phyloP scores from a whole-genome alignment of 2,329 filamentous ascomycete species.

The Davidsoniella eucalypti region DNA sequence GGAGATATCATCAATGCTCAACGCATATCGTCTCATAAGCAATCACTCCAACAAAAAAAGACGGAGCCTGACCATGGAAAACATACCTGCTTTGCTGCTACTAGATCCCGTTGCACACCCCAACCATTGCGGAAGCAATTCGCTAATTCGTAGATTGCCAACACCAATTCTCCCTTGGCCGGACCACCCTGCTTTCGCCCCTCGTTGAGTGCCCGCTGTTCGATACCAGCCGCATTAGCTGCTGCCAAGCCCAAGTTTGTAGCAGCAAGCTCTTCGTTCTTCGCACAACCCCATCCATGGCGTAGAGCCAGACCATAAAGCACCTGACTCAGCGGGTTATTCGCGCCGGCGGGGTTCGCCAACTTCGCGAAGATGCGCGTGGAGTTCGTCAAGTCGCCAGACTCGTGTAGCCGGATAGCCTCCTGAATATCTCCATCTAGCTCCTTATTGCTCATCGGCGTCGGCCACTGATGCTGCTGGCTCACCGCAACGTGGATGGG shows the following conservation, averaged over 20 bases:
- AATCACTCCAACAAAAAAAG: background rate
- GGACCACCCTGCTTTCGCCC: constrained; percentile 86
- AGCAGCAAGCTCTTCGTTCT: constrained; percentile 57
- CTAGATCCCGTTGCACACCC: constrained; percentile 73
- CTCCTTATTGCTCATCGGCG: constrained; percentile 16
- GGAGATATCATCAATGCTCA: background rate
- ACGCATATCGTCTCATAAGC: background rate
- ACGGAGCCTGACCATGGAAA: background rate
- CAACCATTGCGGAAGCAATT: constrained; percentile 90
- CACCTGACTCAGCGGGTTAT: constrained; percentile 90
- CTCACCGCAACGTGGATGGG: constrained; percentile 11
- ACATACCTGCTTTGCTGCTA: constrained; percentile 59
- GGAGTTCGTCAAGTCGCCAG: constrained; percentile 58
- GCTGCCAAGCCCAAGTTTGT: constrained; percentile 78
- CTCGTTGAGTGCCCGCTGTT: constrained; percentile 67
- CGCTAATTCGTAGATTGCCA: constrained; percentile 89
- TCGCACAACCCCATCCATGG: constrained; percentile 80
- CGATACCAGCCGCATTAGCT: constrained; percentile 74
- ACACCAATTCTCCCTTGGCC: constrained; percentile 87
- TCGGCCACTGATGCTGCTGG: constrained; percentile 19
- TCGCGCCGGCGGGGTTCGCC: constrained; percentile 67
- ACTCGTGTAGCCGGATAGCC: constrained; percentile 87
- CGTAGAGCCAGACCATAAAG: constrained; percentile 83
- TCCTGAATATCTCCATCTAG: constrained; percentile 69
- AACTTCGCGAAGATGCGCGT: constrained; percentile 74